A percentile compares a stretch with the other conserved stretches of the same genome.
phyloP scores from a whole-genome alignment of 345 rosid species.

The Eucalyptus marginata region DNA sequence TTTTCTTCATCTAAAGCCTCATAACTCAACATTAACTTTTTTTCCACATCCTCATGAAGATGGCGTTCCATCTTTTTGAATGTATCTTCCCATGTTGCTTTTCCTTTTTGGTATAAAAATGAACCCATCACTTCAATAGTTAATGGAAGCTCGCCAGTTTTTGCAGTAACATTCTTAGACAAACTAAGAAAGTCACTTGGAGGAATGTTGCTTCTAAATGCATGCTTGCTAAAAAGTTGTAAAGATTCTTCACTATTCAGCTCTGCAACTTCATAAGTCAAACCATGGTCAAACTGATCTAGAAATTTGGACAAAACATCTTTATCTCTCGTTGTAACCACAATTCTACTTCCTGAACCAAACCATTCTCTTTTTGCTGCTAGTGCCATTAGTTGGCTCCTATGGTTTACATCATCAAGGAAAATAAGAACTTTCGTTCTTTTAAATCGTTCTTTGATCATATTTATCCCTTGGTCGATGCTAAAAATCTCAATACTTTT shows the following conservation, averaged over 20 bases:
- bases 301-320: neutral
- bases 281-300: neutral
- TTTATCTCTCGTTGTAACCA: neutral
- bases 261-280: neutral
- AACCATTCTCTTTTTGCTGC: neutral
- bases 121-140: neutral
- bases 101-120: neutral
- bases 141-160: neutral
- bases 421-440: neutral
- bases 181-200: neutral
- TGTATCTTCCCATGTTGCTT: neutral
- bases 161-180: neutral
- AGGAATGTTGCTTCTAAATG: neutral
- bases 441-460: neutral
- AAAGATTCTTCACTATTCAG: neutral
- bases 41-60: neutral
- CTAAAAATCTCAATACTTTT: neutral
- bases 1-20: neutral
- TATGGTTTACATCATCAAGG: neutral
- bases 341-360: neutral
- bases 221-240: neutral
- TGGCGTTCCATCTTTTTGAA: neutral
- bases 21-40: neutral
- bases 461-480: neutral
- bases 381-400: neutral